Conservation (phyloP, 768 basidiomycete species). For the Polyporus arcularius region DNA sequence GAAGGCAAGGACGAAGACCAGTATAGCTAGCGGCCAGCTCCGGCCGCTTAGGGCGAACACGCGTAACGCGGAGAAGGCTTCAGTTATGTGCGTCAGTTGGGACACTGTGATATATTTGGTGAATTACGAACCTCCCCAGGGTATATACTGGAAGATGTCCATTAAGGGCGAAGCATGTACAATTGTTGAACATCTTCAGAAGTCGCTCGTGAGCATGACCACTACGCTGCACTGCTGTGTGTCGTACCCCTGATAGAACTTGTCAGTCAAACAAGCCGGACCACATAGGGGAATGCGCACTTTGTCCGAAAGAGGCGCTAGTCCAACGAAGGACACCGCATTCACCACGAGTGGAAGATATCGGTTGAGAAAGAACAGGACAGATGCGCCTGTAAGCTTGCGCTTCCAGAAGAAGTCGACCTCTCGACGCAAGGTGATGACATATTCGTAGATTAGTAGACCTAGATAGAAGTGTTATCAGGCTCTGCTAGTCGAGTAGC, state of each 20-base stretch:
- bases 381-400: neutral
- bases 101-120: no score
- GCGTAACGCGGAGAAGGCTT: neutral
- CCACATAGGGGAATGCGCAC: neutral
- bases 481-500: neutral
- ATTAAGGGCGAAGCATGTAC: neutral
- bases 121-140: neutral
- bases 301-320: neutral
- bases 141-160: neutral
- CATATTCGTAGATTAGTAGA: neutral
- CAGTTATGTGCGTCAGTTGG: neutral
- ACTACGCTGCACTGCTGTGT: no score
- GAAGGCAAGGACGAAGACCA: neutral
- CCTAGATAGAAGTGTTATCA: neutral
- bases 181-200: neutral
- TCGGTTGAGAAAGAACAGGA: neutral
- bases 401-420: conserved; percentile 1
- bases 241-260: no score
- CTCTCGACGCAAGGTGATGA: neutral
- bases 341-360: neutral
- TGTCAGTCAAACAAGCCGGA: no score
- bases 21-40: neutral
- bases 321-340: neutral
- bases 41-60: neutral
- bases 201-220: no score